Conservation (phyloP, 2,329 filamentous ascomycete genomes). For the Aspergillus calidoustus region DNA sequence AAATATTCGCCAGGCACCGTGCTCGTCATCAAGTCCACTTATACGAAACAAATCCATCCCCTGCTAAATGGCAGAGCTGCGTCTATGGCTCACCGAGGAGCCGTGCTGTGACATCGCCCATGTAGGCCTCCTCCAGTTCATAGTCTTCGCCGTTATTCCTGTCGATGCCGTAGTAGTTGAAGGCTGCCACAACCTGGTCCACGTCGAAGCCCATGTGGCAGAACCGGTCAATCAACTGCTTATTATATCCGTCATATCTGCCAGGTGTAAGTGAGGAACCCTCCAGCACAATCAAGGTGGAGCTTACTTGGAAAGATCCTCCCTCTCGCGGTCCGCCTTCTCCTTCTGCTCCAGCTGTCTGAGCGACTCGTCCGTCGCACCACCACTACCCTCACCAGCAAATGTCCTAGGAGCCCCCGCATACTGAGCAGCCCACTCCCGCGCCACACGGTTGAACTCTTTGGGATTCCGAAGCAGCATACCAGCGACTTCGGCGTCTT, state of each 20-base stretch:
- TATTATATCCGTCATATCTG: constrained; percentile 88
- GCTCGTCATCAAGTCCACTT: constrained; percentile 27
- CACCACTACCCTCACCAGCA: constrained; percentile 58
- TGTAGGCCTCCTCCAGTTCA: constrained; percentile 84
- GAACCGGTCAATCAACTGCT: constrained; percentile 80
- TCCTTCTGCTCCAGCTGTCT: constrained; percentile 58
- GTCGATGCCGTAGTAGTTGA: constrained; percentile 80
- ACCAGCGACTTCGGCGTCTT: constrained; percentile 91
- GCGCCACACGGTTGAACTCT: constrained; percentile 78
- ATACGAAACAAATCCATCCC: constrained; percentile 15
- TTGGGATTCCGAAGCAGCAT: constrained; percentile 83
- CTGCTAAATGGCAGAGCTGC: constrained; percentile 11
- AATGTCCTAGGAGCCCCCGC: constrained; percentile 72
- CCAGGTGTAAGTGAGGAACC: constrained; percentile 34
- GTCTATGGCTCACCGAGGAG: constrained; percentile 72
- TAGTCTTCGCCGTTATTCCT: constrained; percentile 78
- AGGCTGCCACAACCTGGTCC: constrained; percentile 82
- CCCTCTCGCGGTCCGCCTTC: constrained; percentile 61
- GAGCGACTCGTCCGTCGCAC: constrained; percentile 57
- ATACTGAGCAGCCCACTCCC: constrained; percentile 86
- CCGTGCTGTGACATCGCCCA: constrained; percentile 85
- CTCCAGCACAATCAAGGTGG: background rate
- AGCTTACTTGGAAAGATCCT: constrained; percentile 59
- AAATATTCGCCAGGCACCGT: constrained; percentile 39
- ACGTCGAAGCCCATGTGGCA: constrained; percentile 90